Evolutionary conservation across 306 rosid species (phyloP), one percentile per base, ranked within the genome.

Genomic region (Vicia faba): DNA sequence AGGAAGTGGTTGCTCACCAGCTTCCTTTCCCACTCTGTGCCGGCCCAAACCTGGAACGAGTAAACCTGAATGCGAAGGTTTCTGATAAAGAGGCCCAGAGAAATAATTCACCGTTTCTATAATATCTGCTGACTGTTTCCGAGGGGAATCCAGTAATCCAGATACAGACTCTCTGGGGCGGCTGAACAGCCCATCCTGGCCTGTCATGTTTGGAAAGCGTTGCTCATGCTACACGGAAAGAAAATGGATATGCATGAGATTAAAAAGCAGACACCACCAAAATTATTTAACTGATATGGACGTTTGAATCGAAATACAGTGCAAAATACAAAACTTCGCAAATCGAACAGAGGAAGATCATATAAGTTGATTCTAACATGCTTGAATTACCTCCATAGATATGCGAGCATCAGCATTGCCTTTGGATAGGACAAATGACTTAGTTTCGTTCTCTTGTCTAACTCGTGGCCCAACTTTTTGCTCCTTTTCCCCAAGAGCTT

Each of bases 31-130:
- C 53, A 71, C 64, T 70, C 77, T 87, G 40, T 72, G 64, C 81
- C 77, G 68, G 77, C 67, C 83, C 38, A 79, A 74, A 26, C 72
- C 82, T 36, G 76, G 86, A 80, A 77, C 70, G 61, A 89, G 71
- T 41, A 89, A 92, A 35, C 98, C 98, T 11, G 98, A 92, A 61
- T 76, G 81, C 53, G 91, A 86, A 79, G 79, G 72, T 77, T 80
- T 78, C 70, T 68, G 77, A 46, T 43, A 54, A n/a, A 65, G 80
- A 68, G 79, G 81, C 59, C 81, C 84, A 0, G 79, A 54, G 45
- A 80, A 79, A 70, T 82, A 79, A 38, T 54, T 72, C 50, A 49
- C 81, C 14, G 8, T 23, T 18, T 83, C 89, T 69, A 77, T 76
- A 38, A 23, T 63, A 6, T 75, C 75, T 33, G 72, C 82, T 33